A percentile compares a stretch with the other conserved stretches of the same genome.
Evolutionary conservation across 345 rosid species (phyloP).

Genomic region (Lepidium didymum): DNA sequence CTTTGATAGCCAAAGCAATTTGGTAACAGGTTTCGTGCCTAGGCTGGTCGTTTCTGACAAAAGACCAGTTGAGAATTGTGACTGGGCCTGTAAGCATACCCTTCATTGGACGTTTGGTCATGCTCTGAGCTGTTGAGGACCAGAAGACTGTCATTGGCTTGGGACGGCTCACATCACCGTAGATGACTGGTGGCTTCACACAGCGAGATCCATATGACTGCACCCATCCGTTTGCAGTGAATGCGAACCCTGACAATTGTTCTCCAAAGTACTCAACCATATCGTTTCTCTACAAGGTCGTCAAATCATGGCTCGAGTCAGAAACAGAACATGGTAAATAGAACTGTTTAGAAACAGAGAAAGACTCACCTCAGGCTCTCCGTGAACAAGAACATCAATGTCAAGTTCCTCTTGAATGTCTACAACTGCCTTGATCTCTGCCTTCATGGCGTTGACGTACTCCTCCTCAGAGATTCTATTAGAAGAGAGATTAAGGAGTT

Average conservation of each 20-base stretch:
- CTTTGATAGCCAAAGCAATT: conserved; percentile 96
- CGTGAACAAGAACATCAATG: conserved; percentile 94
- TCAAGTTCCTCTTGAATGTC: conserved; percentile 89
- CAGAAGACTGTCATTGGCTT: conserved; percentile 97
- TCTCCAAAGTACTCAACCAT: conserved; percentile 99
- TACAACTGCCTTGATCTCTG: conserved; percentile 86
- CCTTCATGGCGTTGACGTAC: conserved; percentile 82
- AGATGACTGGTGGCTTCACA: conserved; percentile 96
- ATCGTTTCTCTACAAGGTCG: conserved; percentile 68
- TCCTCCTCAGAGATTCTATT: conserved; percentile 89
- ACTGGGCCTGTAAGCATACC: conserved; percentile 99
- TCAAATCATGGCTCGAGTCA: conserved; percentile 3
- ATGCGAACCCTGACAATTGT: conserved; percentile 91
- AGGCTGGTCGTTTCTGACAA: conserved; percentile 95
- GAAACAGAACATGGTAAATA: not conserved
- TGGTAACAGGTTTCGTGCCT: conserved; percentile 93
- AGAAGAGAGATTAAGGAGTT: not conserved
- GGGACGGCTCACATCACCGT: conserved; percentile 99
- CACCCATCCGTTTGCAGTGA: conserved; percentile 96
- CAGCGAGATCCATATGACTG: conserved; percentile 98
- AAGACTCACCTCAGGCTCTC: conserved; percentile 89
- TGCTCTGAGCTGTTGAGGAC: conserved; percentile 92
- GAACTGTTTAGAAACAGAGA: not conserved
- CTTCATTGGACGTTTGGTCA: conserved; percentile 96
- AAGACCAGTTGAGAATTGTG: conserved; percentile 98